Base-by-base conservation (phyloP, 225 moss, liverwort and hornwort genomes). In the Polytrichum formosum region DNA sequence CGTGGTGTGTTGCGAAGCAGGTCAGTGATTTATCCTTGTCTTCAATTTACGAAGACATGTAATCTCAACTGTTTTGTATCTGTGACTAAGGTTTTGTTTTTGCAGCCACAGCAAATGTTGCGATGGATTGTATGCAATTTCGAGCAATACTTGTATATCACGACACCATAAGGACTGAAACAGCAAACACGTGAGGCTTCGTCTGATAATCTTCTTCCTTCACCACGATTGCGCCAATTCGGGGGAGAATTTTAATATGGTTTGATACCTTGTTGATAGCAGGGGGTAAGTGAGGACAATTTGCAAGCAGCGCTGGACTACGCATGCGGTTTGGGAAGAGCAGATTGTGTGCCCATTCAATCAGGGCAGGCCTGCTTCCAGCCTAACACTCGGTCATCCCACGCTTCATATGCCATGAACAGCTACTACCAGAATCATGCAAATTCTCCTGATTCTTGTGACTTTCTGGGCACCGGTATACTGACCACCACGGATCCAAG, bases 401-500 rank as follows among this genome's bases (percentile, higher is more conserved):
- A 96, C 69, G 91, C 95, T 0, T 87, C 91, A 0, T 96, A 76
- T 31, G 95, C 95, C 20, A 91, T 91, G 31, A 96, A 96, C 33
- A 81, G 88, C 73, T 96, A 87, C 67, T 96, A 81, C 28, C 95
- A 96, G 70, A 85, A 75, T 59, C 84, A 93, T 67, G 81, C 88
- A 4, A 84, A 88, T 60, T 56, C 87, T 27, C 81, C 69, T 0
- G 77, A 85, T 55, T 68, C 96, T 26, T 96, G 96, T 70, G 91
- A 91, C 73, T 96, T 96, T 78, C 91, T 91, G 28, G 86, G 86
- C 46, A 90, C 91, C 5, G 96, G 91, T 22, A 37, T 26, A 4
- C 80, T 93, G 62, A 93, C 93, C 1, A 87, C 78, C 5, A 85
- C 85, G 46, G 88, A 96, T 76, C 96, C 96, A 78, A 96, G 96